Base-by-base conservation (phyloP, 331 rosid genomes). In the Pyracantha coccinea region DNA sequence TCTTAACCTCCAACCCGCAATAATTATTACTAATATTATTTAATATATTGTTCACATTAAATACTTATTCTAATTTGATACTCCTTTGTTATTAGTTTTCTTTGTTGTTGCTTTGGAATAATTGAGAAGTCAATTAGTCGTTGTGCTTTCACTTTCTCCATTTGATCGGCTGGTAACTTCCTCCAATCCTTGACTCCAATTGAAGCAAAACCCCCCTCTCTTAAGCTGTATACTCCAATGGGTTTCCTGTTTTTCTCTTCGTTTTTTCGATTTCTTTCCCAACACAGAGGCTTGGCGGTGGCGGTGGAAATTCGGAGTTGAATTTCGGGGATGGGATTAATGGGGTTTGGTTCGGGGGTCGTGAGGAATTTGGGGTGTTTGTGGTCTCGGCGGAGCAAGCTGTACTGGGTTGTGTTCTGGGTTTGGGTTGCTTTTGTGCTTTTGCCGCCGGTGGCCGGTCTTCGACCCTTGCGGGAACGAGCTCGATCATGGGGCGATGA, bases 401-500 rank as follows among this genome's bases (percentile, higher is more conserved):
- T 82, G 71, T 77, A 76, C 70, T 76, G 68, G 77, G 71, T 81
- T 80, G 74, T 80, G 38, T 81, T 86, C 79, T 76, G 85, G 33
- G 68, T 87, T 57, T 89, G 87, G 84, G 73, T 77, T 69, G 77
- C 84, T 72, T 75, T 84, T 23, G 72, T 85, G 83, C 77, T 83
- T 32, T 76, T 72, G 32, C 78, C 29, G 73, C 92, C 92, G 67
- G 98, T 74, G 85, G 85, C 65, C 23, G 86, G 86, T 75, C 84
- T 93, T 62, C 86, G 98, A 81, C 98, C 98, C 35, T 86, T 93
- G 52, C 82, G 97, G 71, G 98, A 93, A 77, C 84, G 92, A 58
- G 79, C 92, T 81, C 88, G 91, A 24, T 86, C 97, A 6, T 93
- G 96, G 98, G 96, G 90, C 50, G 96, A 91, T 66, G 97, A 93